These are phyloP conservation scores for Pachysolen tannophilus DNA, from an alignment of 805 yeast species.

Conservation along the genomic window DNA sequence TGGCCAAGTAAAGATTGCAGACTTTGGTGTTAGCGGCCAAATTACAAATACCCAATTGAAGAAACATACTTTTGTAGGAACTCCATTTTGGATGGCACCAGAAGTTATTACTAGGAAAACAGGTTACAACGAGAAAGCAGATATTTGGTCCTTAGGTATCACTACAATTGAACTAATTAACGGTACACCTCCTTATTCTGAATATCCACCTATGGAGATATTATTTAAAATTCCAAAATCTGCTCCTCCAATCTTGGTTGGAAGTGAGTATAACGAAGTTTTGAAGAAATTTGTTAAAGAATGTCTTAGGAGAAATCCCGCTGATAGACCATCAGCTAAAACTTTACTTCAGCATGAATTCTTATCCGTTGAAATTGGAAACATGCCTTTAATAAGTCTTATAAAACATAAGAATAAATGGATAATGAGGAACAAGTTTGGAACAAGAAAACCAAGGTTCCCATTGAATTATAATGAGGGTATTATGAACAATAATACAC, in stretches of 20 bases:
- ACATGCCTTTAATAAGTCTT: constrained; percentile 23
- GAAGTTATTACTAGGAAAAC: constrained; percentile 60
- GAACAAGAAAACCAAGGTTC: constrained; percentile 28
- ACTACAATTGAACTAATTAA: constrained; percentile 79
- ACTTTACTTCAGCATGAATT: constrained; percentile 48
- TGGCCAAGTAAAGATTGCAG: constrained; percentile 78
- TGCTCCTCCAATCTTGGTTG: constrained; percentile 52
- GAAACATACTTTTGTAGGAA: constrained; percentile 81
- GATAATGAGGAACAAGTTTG: constrained; percentile 21
- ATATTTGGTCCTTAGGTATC: constrained; percentile 94
- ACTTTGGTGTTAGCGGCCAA: constrained; percentile 91
- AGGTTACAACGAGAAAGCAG: constrained; percentile 82
- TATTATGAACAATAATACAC: constrained; percentile 16
- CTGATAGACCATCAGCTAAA: constrained; percentile 52
- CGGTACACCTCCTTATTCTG: constrained; percentile 75
- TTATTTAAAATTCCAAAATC: constrained; percentile 60
- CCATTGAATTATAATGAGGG: constrained; percentile 19
- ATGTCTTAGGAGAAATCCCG: constrained; percentile 65
- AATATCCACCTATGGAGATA: constrained; percentile 70
- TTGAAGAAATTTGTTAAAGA: constrained; percentile 48
- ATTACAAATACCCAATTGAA: constrained; percentile 44
- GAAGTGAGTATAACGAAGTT: constrained; percentile 31
- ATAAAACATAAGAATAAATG: constrained; percentile 32
- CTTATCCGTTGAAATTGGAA: constrained; percentile 28
- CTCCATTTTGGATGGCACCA: constrained; percentile 99